These are phyloP conservation scores for Candida alai DNA, from an alignment of 805 yeast genomes.

Conservation along the genomic window DNA sequence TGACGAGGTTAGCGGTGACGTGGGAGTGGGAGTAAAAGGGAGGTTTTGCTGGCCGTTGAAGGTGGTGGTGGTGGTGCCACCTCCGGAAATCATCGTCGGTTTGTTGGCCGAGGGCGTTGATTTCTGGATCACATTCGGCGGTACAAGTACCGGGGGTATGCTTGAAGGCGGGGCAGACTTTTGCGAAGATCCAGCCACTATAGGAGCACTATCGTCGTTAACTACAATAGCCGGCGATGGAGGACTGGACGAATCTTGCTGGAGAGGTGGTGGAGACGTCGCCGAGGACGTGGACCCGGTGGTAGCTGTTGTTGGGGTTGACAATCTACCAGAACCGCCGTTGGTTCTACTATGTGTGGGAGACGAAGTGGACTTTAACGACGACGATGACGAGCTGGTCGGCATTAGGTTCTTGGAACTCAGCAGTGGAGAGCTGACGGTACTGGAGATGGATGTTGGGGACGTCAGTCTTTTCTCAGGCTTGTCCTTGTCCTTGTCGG, in stretches of 20 bases:
- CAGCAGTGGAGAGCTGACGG: conserved; percentile 7
- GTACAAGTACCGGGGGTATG: conserved; percentile 5
- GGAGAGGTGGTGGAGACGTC: conserved; percentile 15
- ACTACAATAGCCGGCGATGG: conserved; percentile 9
- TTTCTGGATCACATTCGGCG: conserved; percentile 6
- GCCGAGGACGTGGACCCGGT: conserved; percentile 19
- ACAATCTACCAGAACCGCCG: too few species aligned
- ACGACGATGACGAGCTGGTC: conserved; percentile 16
- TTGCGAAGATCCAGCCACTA: conserved; percentile 6
- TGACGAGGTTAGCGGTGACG: conserved; percentile 19
- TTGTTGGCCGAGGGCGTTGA: neutral
- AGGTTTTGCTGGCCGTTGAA: conserved; percentile 2
- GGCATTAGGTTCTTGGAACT: conserved; percentile 13
- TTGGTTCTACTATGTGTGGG: conserved; percentile 34
- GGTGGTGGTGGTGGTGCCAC: neutral
- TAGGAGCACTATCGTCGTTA: conserved; percentile 7
- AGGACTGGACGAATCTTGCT: conserved; percentile 12
- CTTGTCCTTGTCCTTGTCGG: conserved; percentile 25
- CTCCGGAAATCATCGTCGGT: neutral
- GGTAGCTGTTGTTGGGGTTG: too few species aligned
- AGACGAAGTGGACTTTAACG: conserved; percentile 19
- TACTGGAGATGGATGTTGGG: conserved; percentile 2
- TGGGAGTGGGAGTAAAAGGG: conserved; percentile 18
- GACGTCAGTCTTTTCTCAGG: conserved; percentile 10
- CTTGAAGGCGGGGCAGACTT: too few species aligned